A percentile compares a stretch with the other conserved stretches of the same genome.
Evolutionary conservation across 257 asterid genomes (phyloP).

Genomic region (Handroanthus guayacan): DNA sequence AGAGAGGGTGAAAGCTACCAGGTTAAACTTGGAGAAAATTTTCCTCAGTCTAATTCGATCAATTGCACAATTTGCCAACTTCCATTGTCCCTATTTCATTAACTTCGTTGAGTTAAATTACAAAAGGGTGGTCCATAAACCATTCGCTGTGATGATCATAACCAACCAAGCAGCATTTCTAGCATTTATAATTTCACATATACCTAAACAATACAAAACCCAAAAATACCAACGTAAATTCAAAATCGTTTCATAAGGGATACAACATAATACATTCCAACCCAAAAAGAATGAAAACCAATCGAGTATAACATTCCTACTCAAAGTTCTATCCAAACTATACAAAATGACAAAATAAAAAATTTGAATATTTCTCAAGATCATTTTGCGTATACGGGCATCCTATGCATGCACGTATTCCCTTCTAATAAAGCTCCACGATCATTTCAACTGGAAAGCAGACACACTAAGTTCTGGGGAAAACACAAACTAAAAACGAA

Average conservation of each 20-base stretch:
- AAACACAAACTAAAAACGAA: background rate
- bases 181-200: background rate
- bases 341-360: conserved; percentile 1
- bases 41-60: background rate
- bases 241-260: background rate
- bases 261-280: background rate
- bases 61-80: background rate
- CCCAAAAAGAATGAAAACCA: background rate
- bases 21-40: background rate
- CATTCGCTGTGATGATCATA: conserved; percentile 16
- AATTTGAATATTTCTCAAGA: conserved; percentile 16
- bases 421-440: conserved; percentile 20
- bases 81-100: background rate
- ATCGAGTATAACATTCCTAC: background rate
- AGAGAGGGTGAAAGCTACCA: background rate
- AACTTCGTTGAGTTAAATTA: background rate
- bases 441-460: conserved; percentile 8
- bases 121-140: conserved; percentile 12
- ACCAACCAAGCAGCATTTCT: conserved; percentile 2
- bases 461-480: background rate
- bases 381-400: conserved; percentile 7
- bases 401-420: conserved; percentile 11
- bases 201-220: background rate
- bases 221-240: background rate
- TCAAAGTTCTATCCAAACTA: background rate